Evolutionary conservation across 192 early-diverging fungal species (phyloP).

Genomic region (Podila epicladia): DNA sequence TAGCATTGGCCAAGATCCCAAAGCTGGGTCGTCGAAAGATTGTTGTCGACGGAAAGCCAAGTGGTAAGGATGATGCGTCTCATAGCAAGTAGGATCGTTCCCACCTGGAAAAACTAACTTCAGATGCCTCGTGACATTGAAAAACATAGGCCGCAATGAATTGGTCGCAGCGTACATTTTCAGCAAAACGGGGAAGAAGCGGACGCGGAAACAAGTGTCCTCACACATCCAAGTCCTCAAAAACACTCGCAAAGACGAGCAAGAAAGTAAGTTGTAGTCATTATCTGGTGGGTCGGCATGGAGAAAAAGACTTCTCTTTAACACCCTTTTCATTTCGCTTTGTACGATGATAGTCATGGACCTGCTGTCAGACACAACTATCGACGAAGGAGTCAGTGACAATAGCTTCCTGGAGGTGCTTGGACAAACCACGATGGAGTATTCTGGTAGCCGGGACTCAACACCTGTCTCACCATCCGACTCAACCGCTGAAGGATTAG

Average conservation of each 20-base stretch:
- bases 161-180: conserved; percentile 79
- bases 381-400: conserved; percentile 28
- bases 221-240: conserved; percentile 84
- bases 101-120: background rate
- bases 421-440: conserved; percentile 23
- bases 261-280: conserved; percentile 43
- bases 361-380: conserved; percentile 30
- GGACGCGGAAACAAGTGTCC: conserved; percentile 82
- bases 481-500: background rate
- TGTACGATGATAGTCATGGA: conserved; percentile 26
- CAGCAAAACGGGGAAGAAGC: conserved; percentile 68
- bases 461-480: conserved; percentile 32
- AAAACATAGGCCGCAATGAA: conserved; percentile 68
- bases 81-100: background rate
- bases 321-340: background rate
- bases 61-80: conserved; percentile 33
- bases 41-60: conserved; percentile 60
- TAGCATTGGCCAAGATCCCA: conserved; percentile 21
- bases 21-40: conserved; percentile 61
- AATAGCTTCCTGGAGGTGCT: conserved; percentile 28
- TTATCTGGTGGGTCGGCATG: no score
- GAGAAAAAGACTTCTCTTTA: no score
- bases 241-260: conserved; percentile 71
- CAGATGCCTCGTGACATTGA: background rate
- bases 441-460: conserved; percentile 16